Base-by-base conservation (phyloP, 192 early-diverging fungal species). In the Diversispora eburnea region DNA sequence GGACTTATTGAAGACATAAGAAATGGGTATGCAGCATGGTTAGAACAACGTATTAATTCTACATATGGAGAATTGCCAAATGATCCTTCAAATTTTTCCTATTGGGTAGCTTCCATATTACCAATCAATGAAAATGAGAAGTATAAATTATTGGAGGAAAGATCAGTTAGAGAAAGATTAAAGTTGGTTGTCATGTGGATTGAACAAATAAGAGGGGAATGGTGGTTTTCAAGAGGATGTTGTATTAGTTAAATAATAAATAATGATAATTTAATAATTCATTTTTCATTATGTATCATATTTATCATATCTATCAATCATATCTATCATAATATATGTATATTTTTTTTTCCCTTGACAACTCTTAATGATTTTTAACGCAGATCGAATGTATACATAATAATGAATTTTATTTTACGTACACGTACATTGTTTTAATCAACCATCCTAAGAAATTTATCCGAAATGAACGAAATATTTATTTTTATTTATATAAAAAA, bases 81-180 rank as follows among this genome's bases (percentile, higher is more conserved):
- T 59, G 73, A 79, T 43, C 75, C 83, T 5, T 71, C 72, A 5
- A 64, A 57, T 39, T 81, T 85, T 47, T 80, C 77, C 7, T 88
- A 79, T 72, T 88, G 87, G 85, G 66, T 85, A 0, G 83, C 81
- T 41, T 78, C 82, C 4, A 79, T 86, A 51, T 62, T 88, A 25
- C 85, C 87, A 7, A 73, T 86, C 9, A 75, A 75, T 33, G 70
- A 75, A 45, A 59, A 76, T 39, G 84, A 85, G 47, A 86, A 84
- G 56, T 74, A 77, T n/a, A 71, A 69, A 20, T 63, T 88, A 6
- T 67, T 88, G n/a, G 22, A 70, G 47, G 63, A 76, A 43, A 76
- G 65, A 5, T 82, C 79, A 5, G 78, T 84, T 5, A 82, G 85
- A 47, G 79, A 82, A 70, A 71, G 87, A 33, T 69, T 88, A 12